A percentile compares a stretch with the other conserved stretches of the same genome.
phyloP scores from a whole-genome alignment of 306 rosid species.

The Sicyos edulis region DNA sequence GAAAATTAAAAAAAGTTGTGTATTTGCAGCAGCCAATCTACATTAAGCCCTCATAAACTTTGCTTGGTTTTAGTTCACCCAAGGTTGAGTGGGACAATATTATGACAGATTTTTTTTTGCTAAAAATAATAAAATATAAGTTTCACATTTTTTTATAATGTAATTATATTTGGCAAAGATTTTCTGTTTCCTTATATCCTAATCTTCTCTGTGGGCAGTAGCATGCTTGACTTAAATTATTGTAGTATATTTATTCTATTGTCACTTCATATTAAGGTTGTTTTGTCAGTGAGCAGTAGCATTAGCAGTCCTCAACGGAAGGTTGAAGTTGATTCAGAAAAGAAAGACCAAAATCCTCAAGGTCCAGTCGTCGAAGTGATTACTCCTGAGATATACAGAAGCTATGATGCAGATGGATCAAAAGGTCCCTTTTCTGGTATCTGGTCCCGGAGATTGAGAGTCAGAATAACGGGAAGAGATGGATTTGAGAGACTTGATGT shows the following conservation, averaged over 20 bases:
- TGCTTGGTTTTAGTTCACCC: neutral
- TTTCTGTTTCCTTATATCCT: neutral
- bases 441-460: slow-evolving; percentile 81
- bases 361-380: slow-evolving; percentile 79
- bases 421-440: slow-evolving; percentile 57
- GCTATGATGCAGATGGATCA: slow-evolving; percentile 66
- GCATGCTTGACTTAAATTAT: neutral
- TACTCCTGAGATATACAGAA: slow-evolving; percentile 84
- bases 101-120: neutral
- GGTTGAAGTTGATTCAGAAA: slow-evolving; percentile 55
- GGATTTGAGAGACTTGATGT: slow-evolving; percentile 86
- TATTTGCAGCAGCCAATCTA: neutral
- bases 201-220: neutral
- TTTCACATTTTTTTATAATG: neutral
- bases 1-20: neutral
- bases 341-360: slow-evolving; percentile 55
- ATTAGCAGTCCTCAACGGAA: slow-evolving; percentile 49
- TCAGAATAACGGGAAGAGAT: slow-evolving; percentile 85
- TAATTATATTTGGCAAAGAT: neutral
- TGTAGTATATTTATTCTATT: neutral
- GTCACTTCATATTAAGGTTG: slow-evolving; percentile 27
- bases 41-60: neutral
- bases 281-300: slow-evolving; percentile 78
- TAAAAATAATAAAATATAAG: neutral
- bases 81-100: neutral